phyloP scores from a whole-genome alignment of 176 grass and related monocot species.

The Phyllostachys edulis region DNA sequence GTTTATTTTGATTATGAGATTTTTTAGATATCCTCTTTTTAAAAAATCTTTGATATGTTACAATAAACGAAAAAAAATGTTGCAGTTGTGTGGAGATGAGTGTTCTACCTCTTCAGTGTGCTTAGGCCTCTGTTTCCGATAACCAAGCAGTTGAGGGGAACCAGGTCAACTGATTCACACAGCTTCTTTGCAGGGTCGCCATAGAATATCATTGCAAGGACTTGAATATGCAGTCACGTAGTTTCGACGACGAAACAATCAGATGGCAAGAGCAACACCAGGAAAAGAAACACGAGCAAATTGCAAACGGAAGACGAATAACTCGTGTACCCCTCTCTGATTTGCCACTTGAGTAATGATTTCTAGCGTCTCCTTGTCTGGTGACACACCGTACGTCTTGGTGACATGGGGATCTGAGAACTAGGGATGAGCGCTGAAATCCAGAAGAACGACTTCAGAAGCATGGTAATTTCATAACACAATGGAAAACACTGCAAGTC shows the following conservation, averaged over 20 bases:
- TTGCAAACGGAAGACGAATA: background rate
- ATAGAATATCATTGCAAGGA: conserved; percentile 60
- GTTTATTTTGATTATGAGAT: no score
- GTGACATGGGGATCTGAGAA: conserved; percentile 53
- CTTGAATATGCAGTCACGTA: conserved; percentile 45
- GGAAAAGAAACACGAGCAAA: background rate
- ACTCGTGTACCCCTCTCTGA: conserved; percentile 43
- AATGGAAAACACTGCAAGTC: background rate
- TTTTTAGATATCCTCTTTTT: no score
- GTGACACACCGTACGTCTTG: conserved; percentile 59
- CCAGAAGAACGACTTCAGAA: background rate
- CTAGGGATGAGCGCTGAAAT: conserved; percentile 69
- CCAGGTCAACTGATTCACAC: conserved; percentile 46
- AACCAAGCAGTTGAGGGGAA: conserved; percentile 58
- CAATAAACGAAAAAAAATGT: no score
- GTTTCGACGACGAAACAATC: background rate
- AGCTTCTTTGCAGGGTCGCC: conserved; percentile 61
- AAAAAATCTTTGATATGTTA: no score
- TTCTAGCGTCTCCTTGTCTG: conserved; percentile 61
- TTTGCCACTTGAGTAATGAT: conserved; percentile 53
- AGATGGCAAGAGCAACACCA: background rate
- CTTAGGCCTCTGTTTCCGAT: conserved; percentile 66
- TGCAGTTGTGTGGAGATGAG: no score
- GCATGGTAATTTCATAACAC: background rate
- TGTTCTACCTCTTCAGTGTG: conserved; percentile 74